These are phyloP conservation scores for Diaporthe ilicicola DNA, from an alignment of 2,329 filamentous ascomycete genomes.

Conservation along the genomic window DNA sequence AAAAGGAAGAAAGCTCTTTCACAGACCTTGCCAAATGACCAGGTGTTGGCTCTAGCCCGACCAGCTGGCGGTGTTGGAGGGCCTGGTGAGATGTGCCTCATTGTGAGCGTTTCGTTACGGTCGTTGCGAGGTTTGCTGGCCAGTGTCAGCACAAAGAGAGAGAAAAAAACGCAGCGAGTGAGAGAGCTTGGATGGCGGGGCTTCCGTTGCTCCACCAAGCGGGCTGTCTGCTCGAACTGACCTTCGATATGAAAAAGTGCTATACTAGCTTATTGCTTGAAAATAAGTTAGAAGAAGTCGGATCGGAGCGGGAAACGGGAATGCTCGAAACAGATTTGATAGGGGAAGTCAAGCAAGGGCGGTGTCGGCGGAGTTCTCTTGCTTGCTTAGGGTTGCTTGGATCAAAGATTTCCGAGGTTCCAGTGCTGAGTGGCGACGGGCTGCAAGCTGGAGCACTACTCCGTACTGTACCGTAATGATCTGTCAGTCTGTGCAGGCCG, in stretches of 20 bases:
- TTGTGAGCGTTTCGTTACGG: constrained; percentile 6
- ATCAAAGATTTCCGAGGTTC: constrained; percentile 1
- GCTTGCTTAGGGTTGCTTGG: not conserved
- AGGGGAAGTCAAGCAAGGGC: constrained; percentile 1
- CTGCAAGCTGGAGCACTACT: not conserved
- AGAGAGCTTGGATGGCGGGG: constrained; percentile 18
- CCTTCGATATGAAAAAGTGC: not conserved
- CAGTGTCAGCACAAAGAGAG: constrained; percentile 27
- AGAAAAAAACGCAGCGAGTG: not conserved
- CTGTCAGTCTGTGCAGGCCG: no score
- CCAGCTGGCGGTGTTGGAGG: constrained; percentile 25
- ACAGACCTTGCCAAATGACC: constrained; percentile 33
- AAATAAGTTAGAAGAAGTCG: not conserved
- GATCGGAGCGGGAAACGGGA: constrained; percentile 1
- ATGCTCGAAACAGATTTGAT: constrained; percentile 3
- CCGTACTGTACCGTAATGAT: no score
- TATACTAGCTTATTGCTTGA: not conserved
- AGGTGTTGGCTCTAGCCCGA: constrained; percentile 31
- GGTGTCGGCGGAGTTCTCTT: constrained; percentile 7
- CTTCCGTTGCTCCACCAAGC: not conserved
- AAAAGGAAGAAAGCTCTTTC: constrained; percentile 3
- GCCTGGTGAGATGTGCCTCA: constrained; percentile 33
- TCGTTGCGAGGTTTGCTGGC: not conserved
- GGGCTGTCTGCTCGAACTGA: not conserved
- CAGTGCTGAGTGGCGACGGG: constrained; percentile 22